Conservation (phyloP, 148 eudicot species). For the Chenopodium berlandieri region DNA sequence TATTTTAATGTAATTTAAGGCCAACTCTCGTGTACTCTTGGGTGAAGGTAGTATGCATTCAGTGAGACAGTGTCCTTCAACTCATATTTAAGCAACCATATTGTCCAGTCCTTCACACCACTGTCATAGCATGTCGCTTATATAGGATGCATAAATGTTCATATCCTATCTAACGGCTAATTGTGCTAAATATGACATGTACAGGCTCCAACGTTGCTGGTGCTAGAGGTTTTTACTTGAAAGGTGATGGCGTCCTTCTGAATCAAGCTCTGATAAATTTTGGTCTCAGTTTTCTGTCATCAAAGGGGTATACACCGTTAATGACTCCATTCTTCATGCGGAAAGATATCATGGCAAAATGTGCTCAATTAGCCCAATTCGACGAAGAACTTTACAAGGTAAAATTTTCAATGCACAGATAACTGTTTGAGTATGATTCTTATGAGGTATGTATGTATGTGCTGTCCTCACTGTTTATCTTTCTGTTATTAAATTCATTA, state of each 20-base stretch:
- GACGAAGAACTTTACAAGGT: conserved; percentile 99
- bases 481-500: not conserved
- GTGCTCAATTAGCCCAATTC: conserved; percentile 97
- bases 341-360: conserved; percentile 90
- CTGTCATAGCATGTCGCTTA: not conserved
- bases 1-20: not conserved
- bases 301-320: conserved; percentile 60
- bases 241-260: conserved; percentile 87
- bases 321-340: conserved; percentile 96
- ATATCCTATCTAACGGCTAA: not conserved
- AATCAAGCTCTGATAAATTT: conserved; percentile 93
- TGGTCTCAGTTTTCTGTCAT: conserved; percentile 68
- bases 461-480: not conserved
- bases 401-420: not conserved
- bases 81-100: not conserved
- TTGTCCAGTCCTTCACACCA: not conserved
- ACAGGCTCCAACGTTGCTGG: conserved; percentile 92
- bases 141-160: not conserved
- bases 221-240: conserved; percentile 94
- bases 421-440: not conserved
- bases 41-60: not conserved
- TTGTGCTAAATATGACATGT: conserved; percentile 9
- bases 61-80: not conserved
- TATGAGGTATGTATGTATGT: not conserved
- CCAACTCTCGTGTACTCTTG: not conserved